A percentile compares a stretch with the other conserved stretches of the same genome.
Conservation (phyloP, 2,329 filamentous ascomycete genomes). For the Phaeosphaeria sp. region DNA sequence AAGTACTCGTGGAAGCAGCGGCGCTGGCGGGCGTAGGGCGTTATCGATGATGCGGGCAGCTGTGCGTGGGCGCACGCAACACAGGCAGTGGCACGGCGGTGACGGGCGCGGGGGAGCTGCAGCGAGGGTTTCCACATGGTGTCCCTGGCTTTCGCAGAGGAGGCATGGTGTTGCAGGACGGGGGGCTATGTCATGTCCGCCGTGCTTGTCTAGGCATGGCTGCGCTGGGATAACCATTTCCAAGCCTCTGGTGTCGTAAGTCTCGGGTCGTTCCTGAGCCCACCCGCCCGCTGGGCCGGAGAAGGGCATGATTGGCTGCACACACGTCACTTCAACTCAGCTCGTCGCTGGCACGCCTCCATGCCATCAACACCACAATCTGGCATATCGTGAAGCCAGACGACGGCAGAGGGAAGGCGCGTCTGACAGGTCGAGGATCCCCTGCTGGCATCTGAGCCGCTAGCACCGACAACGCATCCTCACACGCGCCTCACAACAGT, state of each 20-base stretch:
- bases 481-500: not conserved
- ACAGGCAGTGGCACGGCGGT: conserved; percentile 29
- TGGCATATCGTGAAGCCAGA: not conserved
- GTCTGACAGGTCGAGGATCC: not conserved
- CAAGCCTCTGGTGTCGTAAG: conserved; percentile 21
- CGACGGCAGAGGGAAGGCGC: not conserved
- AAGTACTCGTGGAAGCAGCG: conserved; percentile 91
- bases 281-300: conserved; percentile 3
- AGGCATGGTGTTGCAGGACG: conserved; percentile 40
- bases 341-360: not conserved
- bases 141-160: conserved; percentile 37
- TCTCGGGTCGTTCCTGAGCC: conserved; percentile 24
- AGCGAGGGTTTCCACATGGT: conserved; percentile 49
- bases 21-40: conserved; percentile 24
- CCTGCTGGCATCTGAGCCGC: not conserved
- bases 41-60: conserved; percentile 13
- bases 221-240: conserved; percentile 21
- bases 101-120: conserved; percentile 33
- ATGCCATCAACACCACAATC: not conserved
- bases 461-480: conserved; percentile 2
- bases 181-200: conserved; percentile 40
- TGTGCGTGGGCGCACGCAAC: conserved; percentile 16
- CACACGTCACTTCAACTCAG: not conserved
- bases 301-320: conserved; percentile 17
- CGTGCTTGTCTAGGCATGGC: conserved; percentile 2